Conservation (phyloP, 768 basidiomycete species). For the Macrolepiota albuminosa region DNA sequence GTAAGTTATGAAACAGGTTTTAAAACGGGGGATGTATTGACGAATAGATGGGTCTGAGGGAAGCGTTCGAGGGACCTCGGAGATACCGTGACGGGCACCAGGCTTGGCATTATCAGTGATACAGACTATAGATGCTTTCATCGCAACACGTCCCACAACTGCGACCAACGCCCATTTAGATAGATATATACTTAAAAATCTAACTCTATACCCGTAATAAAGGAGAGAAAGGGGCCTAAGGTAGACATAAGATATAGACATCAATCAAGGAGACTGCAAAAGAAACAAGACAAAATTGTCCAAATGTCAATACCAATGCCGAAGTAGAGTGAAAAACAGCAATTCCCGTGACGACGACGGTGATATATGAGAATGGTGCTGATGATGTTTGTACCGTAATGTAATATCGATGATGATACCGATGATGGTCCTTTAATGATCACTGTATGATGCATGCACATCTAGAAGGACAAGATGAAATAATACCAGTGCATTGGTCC, state of each 20-base stretch:
- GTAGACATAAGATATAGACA: neutral
- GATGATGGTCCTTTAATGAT: neutral
- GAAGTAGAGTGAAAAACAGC: neutral
- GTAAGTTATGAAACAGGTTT: too few species aligned
- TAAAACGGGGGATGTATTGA: too few species aligned
- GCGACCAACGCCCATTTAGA: neutral
- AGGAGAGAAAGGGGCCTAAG: neutral
- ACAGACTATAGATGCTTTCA: too few species aligned
- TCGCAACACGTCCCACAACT: too few species aligned
- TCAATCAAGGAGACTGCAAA: neutral
- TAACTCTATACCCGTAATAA: neutral
- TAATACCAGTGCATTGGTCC: conserved; percentile 9
- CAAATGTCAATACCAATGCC: neutral
- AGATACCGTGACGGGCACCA: too few species aligned
- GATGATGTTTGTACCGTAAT: neutral
- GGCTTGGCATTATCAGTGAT: too few species aligned
- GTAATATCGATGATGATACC: neutral
- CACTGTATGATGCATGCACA: neutral
- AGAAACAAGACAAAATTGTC: neutral
- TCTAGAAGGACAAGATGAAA: neutral
- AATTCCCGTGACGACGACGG: neutral
- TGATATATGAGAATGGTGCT: neutral
- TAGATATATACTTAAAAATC: neutral
- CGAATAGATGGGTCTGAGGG: too few species aligned
- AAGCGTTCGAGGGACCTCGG: too few species aligned